phyloP scores from a whole-genome alignment of 176 grass and related monocot species.

The Olyra latifolia region DNA sequence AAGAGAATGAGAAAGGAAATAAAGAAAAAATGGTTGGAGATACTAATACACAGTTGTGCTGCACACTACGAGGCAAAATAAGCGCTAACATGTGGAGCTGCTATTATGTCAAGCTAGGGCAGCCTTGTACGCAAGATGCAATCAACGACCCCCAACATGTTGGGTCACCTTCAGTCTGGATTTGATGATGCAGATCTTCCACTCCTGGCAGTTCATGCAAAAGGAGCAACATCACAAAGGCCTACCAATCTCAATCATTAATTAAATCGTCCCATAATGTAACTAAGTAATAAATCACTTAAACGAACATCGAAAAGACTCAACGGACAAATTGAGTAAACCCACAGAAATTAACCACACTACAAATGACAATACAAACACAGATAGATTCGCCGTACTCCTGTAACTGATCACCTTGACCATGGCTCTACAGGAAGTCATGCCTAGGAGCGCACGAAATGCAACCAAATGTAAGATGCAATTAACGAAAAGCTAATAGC shows the following conservation, averaged over 20 bases:
- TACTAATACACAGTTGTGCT: too few species aligned
- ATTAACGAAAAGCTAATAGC: slow-evolving; percentile 20
- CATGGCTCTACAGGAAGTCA: background rate
- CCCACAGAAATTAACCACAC: background rate
- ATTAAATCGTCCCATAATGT: background rate
- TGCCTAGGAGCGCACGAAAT: background rate
- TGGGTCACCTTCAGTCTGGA: background rate
- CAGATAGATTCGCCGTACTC: background rate
- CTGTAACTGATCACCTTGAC: background rate
- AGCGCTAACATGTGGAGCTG: background rate
- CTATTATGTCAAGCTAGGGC: background rate
- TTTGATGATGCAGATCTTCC: background rate
- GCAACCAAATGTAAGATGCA: background rate
- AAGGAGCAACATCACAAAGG: background rate
- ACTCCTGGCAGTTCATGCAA: background rate
- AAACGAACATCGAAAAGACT: background rate
- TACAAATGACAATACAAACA: background rate
- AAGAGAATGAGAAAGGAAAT: too few species aligned
- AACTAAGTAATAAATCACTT: background rate
- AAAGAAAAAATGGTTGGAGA: too few species aligned
- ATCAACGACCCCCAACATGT: background rate
- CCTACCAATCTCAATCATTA: background rate
- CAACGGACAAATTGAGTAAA: too few species aligned
- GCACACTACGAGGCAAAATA: too few species aligned
- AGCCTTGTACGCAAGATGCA: background rate